Evolutionary conservation across 345 rosid genomes (phyloP), one percentile per base, ranked within the genome.

Genomic region (Salix arbutifolia): DNA sequence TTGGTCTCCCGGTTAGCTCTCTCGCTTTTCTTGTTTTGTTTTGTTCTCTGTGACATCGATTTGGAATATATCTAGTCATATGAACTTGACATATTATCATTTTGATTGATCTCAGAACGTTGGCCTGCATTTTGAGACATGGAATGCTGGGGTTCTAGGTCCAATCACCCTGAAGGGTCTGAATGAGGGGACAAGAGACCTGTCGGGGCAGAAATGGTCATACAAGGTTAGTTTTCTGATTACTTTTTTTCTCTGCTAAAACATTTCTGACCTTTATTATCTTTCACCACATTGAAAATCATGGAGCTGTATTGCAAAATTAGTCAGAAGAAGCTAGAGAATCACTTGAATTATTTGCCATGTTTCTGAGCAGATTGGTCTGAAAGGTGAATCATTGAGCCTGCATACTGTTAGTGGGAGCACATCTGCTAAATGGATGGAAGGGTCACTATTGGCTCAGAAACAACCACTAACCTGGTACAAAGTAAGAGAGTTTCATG

Each of bases 1-100:
- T 85, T 16, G 88, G 88, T 23, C 79, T 85, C 6, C 84, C 72
- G 76, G 87, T 85, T 37, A 70, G 83, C 70, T 4, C n/a, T 74
- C 71, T 73, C 18, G 19, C 18, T 18, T 75, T 4, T 62, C 16
- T 21, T 40, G 14, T 7, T 2, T 4, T 13, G 30, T 9, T 26
- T 19, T 14, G 8, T 33, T 12, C 23, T 37, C 18, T 1, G 66
- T n/a, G 70, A 8, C 10, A 5, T 56, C 5, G 31, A 4, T 25
- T 48, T 30, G 2, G 5, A 5, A 25, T 31, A 56, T n/a, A 16
- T 23, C 18, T 68, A 6, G 35, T 3, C 2, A 18, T 40, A 26
- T 69, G 42, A 52, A 26, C 71, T 23, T 5, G 31, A 40, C 53
- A 52, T 76, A 26, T 11, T 25, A 2, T 72, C 60, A 21, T 23